A percentile compares a stretch with the other conserved stretches of the same genome.
phyloP scores from a whole-genome alignment of 139 green algal genomes.

The Micractinium conductrix region DNA sequence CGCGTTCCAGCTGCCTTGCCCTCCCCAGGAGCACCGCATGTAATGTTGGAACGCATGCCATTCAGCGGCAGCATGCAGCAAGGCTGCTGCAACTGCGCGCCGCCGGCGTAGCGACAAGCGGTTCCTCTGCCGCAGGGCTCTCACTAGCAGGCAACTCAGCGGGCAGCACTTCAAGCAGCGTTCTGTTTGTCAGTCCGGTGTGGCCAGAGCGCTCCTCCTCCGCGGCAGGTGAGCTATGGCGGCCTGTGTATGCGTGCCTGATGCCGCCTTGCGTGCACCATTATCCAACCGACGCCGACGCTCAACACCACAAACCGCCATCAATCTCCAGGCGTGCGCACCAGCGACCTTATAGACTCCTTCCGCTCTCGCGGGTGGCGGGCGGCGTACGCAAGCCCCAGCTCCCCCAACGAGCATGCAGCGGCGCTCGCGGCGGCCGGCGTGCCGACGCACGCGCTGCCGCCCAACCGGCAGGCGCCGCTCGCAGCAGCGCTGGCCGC shows the following conservation, averaged over 20 bases:
- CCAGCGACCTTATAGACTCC: constrained; percentile 23
- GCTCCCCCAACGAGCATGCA: constrained; percentile 32
- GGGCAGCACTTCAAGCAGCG: not conserved
- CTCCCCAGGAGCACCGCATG: no score
- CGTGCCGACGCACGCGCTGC: not conserved
- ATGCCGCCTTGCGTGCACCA: no score
- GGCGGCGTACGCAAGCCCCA: constrained; percentile 2
- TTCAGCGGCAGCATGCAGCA: no score
- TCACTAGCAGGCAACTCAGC: no score
- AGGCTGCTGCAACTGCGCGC: no score
- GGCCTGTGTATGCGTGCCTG: no score
- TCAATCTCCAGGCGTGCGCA: constrained; percentile 46
- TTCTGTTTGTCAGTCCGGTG: constrained; percentile 47
- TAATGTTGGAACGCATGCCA: no score
- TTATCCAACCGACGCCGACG: no score
- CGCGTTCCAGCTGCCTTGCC: no score
- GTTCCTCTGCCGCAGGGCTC: no score
- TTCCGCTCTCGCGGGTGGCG: constrained; percentile 19
- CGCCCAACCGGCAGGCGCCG: constrained; percentile 42
- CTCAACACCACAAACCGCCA: no score
- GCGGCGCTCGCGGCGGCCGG: constrained; percentile 4
- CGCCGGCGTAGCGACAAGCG: no score
- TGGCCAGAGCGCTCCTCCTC: constrained; percentile 48
- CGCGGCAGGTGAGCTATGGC: constrained; percentile 1
- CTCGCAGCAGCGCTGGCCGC: constrained; percentile 30